phyloP scores from a whole-genome alignment of 192 early-diverging fungal genomes.

The Linnemannia hyalina region DNA sequence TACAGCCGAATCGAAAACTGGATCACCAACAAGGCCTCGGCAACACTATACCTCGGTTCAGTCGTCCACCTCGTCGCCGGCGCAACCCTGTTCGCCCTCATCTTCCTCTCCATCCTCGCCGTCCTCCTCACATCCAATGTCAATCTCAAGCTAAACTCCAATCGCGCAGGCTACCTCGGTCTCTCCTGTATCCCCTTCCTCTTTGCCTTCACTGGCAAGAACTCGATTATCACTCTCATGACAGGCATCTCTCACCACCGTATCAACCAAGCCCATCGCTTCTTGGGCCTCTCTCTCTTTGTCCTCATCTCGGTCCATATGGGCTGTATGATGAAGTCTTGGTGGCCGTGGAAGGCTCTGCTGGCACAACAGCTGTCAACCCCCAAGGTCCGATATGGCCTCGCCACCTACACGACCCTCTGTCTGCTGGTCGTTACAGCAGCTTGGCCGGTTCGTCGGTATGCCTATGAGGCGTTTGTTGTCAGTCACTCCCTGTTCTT shows the following conservation, averaged over 20 bases:
- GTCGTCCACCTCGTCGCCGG: slow-evolving; percentile 54
- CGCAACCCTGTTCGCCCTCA: slow-evolving; percentile 48
- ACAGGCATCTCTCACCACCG: slow-evolving; percentile 63
- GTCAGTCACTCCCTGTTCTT: slow-evolving; percentile 60
- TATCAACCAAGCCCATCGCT: slow-evolving; percentile 60
- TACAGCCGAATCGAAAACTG: slow-evolving; percentile 43
- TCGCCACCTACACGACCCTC: slow-evolving; percentile 59
- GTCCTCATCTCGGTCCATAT: slow-evolving; percentile 63
- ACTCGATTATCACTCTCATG: slow-evolving; percentile 56
- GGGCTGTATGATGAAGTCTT: slow-evolving; percentile 59
- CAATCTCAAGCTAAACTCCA: slow-evolving; percentile 60
- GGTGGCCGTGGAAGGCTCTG: slow-evolving; percentile 47
- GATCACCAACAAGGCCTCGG: slow-evolving; percentile 59
- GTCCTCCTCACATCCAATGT: slow-evolving; percentile 50
- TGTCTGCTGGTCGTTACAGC: slow-evolving; percentile 65
- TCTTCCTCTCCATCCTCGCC: slow-evolving; percentile 47
- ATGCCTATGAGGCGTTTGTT: slow-evolving; percentile 62
- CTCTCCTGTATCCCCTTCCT: slow-evolving; percentile 63
- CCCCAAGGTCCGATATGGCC: slow-evolving; percentile 62
- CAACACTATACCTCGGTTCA: slow-evolving; percentile 45
- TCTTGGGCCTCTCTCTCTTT: slow-evolving; percentile 55
- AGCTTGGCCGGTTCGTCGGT: slow-evolving; percentile 61
- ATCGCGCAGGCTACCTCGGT: slow-evolving; percentile 63
- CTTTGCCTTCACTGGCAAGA: slow-evolving; percentile 64
- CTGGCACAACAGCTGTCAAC: slow-evolving; percentile 36